Conservation (phyloP, 2,329 filamentous ascomycete species). For the Stagonosporopsis tanaceti region DNA sequence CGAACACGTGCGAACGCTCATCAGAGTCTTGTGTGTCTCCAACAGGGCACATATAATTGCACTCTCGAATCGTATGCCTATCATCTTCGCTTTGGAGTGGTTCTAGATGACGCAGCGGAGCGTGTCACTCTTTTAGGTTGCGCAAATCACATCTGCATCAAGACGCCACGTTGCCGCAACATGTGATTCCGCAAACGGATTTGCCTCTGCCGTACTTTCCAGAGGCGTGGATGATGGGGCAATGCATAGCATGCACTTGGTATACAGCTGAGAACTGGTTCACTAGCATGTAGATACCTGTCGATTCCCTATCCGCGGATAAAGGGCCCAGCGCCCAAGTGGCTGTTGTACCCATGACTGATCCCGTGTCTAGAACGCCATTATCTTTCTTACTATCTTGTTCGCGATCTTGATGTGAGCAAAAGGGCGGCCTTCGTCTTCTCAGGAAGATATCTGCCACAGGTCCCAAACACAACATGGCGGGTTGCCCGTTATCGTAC, state of each 20-base stretch:
- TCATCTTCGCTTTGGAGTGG: background rate
- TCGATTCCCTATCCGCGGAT: too few species aligned
- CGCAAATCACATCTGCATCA: background rate
- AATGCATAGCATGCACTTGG: background rate
- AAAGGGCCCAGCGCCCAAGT: too few species aligned
- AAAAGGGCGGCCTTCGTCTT: too few species aligned
- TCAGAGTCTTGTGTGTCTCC: background rate
- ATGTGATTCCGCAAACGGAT: slow-evolving; percentile 10
- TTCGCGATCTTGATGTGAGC: too few species aligned
- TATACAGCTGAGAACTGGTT: background rate
- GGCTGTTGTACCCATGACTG: too few species aligned
- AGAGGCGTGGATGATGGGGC: background rate
- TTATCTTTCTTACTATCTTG: too few species aligned
- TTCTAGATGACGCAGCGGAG: background rate
- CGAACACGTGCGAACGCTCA: too few species aligned
- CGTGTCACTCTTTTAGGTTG: background rate
- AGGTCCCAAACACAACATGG: too few species aligned
- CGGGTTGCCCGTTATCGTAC: too few species aligned
- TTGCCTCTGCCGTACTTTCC: background rate
- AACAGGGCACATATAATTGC: background rate
- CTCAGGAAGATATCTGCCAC: too few species aligned
- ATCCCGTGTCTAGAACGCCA: too few species aligned
- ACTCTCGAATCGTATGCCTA: background rate
- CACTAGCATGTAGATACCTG: too few species aligned
- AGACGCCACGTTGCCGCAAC: slow-evolving; percentile 1